These are phyloP conservation scores for Tillandsia leiboldiana DNA, from an alignment of 176 grass and related monocot genomes.

Conservation along the genomic window DNA sequence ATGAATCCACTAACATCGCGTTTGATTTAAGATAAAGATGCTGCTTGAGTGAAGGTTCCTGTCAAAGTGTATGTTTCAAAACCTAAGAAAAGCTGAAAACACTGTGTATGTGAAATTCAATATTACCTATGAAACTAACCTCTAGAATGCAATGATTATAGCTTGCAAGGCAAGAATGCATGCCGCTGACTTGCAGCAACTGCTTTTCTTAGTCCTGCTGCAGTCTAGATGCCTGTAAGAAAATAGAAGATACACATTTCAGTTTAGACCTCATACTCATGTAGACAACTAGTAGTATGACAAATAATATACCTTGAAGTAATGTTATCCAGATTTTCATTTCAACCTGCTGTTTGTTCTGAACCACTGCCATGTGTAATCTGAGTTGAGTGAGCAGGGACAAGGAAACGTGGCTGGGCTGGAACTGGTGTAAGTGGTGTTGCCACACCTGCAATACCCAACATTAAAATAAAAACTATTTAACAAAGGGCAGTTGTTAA, in stretches of 20 bases:
- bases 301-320: conserved; percentile 43
- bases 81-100: conserved; percentile 7
- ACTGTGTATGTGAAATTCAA: too few species aligned
- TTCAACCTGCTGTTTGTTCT: conserved; percentile 86
- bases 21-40: too few species aligned
- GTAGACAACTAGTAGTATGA: conserved; percentile 1
- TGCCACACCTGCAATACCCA: conserved; percentile 22
- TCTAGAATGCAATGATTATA: conserved; percentile 86
- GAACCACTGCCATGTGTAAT: conserved; percentile 58
- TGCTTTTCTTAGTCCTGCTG: conserved; percentile 76
- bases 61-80: neutral
- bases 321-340: conserved; percentile 28
- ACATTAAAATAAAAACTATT: too few species aligned
- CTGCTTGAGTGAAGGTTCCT: neutral
- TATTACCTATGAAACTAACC: conserved; percentile 21
- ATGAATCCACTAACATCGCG: too few species aligned
- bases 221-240: conserved; percentile 71
- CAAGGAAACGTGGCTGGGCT: conserved; percentile 50
- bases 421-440: conserved; percentile 46
- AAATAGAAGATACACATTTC: conserved; percentile 1
- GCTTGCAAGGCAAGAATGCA: conserved; percentile 63
- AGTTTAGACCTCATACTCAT: neutral
- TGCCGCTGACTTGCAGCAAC: conserved; percentile 46
- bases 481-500: too few species aligned
- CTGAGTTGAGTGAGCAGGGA: conserved; percentile 61